Percentiles rank a stretch among this genome's conserved stretches.
Conservation (phyloP, 495 filamentous ascomycete genomes). For the Neurospora tetraspora region DNA sequence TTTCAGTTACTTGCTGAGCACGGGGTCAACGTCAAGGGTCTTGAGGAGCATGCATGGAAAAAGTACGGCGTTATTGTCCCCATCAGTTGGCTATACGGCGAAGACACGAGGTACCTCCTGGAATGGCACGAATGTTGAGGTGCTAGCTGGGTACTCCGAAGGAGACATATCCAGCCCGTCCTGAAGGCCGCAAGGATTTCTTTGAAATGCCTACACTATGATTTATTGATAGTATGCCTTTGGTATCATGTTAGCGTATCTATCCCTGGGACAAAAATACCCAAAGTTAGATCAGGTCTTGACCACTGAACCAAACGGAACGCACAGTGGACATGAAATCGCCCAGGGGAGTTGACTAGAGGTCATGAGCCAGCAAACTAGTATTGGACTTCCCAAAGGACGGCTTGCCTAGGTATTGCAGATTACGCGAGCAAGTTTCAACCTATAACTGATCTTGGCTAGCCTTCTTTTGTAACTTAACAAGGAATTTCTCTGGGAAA, state of each 20-base stretch:
- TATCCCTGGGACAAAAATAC: not conserved
- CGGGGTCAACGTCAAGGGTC: accelerated
- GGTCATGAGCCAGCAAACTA: too few species aligned
- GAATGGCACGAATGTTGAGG: too few species aligned
- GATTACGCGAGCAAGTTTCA: not conserved
- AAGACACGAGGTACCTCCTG: not conserved
- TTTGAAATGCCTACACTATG: not conserved
- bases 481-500: not conserved
- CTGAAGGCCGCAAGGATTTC: not conserved
- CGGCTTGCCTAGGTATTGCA: too few species aligned
- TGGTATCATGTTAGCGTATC: too few species aligned
- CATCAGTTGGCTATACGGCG: not conserved
- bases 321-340: too few species aligned
- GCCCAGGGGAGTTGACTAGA: too few species aligned
- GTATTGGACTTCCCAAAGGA: too few species aligned
- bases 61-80: not conserved
- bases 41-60: not conserved
- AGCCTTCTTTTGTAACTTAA: not conserved
- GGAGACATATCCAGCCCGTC: not conserved
- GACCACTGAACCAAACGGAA: too few species aligned
- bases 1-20: not conserved
- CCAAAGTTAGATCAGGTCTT: not conserved
- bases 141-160: not conserved
- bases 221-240: too few species aligned
- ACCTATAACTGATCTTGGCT: not conserved